Base-by-base conservation (phyloP, 192 early-diverging fungal genomes). In the Ramicandelaber brevisporus region DNA sequence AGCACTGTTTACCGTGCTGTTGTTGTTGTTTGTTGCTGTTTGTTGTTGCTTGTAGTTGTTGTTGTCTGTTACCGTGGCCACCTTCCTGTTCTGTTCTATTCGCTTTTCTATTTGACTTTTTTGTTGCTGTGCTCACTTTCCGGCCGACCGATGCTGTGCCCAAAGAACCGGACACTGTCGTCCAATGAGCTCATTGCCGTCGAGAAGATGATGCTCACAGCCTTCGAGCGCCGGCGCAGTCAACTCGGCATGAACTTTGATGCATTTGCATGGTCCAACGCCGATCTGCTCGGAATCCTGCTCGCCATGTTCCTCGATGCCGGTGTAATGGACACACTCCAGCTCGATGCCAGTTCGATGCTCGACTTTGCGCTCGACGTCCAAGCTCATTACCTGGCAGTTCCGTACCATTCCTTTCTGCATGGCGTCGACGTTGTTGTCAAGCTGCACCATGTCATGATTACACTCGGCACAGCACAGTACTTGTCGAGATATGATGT, bases 341-440 rank as follows among this genome's bases (percentile, higher is more conserved):
- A 60, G 36, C 61, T 69, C 17, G 44, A 65, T 5, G 49, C 54
- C 11, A 59, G 63, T 20, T 61, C 69, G 31, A 48, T 92, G 27
- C 60, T 92, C 11, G 73, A 82, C 29, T 87, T 92, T 38, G 54
- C 77, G 20, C 59, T 80, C 18, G 82, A 85, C 32, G 66, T 92
- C 18, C 71, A 76, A 34, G 33, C 56, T 24, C 75, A 75, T 17
- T 92, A 92, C 43, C 48, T 60, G n/a, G 46, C 61, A n/a, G 81
- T 78, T 29, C 77, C 76, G 3, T 92, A 92, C 32, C 86, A 92
- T 43, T 81, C 76, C 6, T 92, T 86, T 43, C 73, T 71, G 43
- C 86, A 92, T 37, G 83, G 83, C 8, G 63, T 78, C 1, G 86
- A 92, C 55, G 86, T 92, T 0, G 69, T 73, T 1, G 63, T 68